Conservation (phyloP, 2,329 filamentous ascomycete species). For the Penicillium sp. region DNA sequence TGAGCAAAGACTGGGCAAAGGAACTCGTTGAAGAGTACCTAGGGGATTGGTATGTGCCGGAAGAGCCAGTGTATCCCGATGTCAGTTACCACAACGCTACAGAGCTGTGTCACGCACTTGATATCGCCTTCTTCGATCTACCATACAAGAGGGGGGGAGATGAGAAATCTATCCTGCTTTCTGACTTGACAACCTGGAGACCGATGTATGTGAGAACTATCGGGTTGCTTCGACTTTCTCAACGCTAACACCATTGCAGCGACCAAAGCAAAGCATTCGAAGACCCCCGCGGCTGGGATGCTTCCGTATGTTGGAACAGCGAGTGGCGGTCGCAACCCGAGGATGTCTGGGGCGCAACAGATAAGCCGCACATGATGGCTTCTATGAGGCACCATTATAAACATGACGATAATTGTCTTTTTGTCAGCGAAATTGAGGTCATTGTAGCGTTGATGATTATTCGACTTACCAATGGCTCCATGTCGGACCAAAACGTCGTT, state of each 20-base stretch:
- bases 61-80: not conserved
- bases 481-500: not conserved
- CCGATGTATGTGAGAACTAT: not conserved
- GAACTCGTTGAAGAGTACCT: not conserved
- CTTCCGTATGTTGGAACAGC: not conserved
- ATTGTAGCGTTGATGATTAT: not conserved
- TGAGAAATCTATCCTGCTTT: not conserved
- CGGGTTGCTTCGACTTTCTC: not conserved
- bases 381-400: not conserved
- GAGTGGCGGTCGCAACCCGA: not conserved
- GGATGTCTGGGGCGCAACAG: not conserved
- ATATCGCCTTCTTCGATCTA: not conserved
- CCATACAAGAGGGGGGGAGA: not conserved
- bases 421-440: not conserved
- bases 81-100: not conserved
- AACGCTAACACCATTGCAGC: not conserved
- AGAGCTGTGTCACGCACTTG: not conserved
- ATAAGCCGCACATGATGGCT: not conserved
- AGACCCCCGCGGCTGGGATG: not conserved
- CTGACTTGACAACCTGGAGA: not conserved
- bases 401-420: not conserved
- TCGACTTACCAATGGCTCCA: not conserved
- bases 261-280: not conserved
- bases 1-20: not conserved
- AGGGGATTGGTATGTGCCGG: not conserved